Percentiles rank a stretch among this genome's conserved stretches.
phyloP scores from a whole-genome alignment of 179 eudicot species.

The Beta lomatogona region DNA sequence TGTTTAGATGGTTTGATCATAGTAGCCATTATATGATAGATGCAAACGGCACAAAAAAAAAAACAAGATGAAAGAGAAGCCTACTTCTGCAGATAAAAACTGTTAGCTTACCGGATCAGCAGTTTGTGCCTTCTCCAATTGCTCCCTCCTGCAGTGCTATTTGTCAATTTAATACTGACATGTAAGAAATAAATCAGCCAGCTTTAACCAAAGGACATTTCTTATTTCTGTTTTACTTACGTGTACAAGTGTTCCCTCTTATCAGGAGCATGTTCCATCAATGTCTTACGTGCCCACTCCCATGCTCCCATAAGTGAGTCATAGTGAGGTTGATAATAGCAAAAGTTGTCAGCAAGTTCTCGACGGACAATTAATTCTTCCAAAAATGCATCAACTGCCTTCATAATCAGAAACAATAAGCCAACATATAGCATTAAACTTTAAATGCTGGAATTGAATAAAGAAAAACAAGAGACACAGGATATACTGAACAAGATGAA shows the following conservation, averaged over 20 bases:
- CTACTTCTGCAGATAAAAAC: background rate
- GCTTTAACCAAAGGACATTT: background rate
- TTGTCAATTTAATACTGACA: constrained; percentile 3
- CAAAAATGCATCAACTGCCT: constrained; percentile 91
- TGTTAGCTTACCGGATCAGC: constrained; percentile 76
- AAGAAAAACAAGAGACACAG: background rate
- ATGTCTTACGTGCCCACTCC: constrained; percentile 96
- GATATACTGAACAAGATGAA: background rate
- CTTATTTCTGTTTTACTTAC: constrained; percentile 45
- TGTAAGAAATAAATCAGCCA: constrained; percentile 2
- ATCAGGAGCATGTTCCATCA: constrained; percentile 90
- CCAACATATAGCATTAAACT: background rate
- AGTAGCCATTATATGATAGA: background rate
- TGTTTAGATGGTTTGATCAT: constrained; percentile 4
- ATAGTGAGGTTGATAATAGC: constrained; percentile 88
- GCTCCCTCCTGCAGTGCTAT: constrained; percentile 70
- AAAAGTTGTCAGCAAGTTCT: constrained; percentile 95
- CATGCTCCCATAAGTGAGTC: constrained; percentile 93
- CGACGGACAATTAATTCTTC: constrained; percentile 94
- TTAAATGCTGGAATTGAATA: background rate
- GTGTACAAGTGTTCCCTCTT: constrained; percentile 83
- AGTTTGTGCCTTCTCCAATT: constrained; percentile 95
- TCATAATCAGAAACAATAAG: constrained; percentile 26
- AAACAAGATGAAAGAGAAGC: background rate
- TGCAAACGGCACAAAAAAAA: background rate